These are phyloP conservation scores for Bimuria novae-zelandiae DNA, from an alignment of 2,329 filamentous ascomycete species.

Conservation along the genomic window DNA sequence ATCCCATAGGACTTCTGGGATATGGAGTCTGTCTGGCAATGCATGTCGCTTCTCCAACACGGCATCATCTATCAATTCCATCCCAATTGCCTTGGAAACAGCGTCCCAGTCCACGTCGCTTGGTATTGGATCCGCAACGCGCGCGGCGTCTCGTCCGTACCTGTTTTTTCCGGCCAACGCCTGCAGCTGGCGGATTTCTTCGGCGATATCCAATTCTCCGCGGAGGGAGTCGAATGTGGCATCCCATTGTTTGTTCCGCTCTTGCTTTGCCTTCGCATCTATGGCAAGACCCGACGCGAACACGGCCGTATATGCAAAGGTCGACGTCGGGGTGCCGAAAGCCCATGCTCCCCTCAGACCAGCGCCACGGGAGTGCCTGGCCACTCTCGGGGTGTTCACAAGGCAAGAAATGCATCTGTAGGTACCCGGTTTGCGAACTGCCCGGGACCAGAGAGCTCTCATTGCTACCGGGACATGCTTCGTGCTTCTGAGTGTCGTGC, in stretches of 20 bases:
- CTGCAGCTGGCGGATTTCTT: conserved; percentile 18
- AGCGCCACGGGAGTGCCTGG: conserved; percentile 57
- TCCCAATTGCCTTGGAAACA: conserved; percentile 24
- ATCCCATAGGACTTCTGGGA: conserved; percentile 28
- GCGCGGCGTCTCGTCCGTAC: conserved; percentile 4
- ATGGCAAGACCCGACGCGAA: conserved; percentile 67
- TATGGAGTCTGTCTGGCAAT: conserved; percentile 16
- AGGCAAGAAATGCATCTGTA: conserved; percentile 68
- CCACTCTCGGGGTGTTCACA: conserved; percentile 53
- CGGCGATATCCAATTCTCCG: conserved; percentile 5
- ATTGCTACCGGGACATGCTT: conserved; percentile 56
- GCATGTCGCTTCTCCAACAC: conserved; percentile 20
- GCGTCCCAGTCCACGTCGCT: conserved; percentile 29
- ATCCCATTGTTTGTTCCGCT: conserved; percentile 65
- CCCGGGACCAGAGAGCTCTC: conserved; percentile 71
- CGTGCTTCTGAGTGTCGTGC: conserved; percentile 1
- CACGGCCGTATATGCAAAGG: conserved; percentile 69
- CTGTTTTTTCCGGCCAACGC: not conserved
- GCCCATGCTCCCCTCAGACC: conserved; percentile 57
- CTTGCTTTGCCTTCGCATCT: conserved; percentile 65
- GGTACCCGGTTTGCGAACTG: conserved; percentile 63
- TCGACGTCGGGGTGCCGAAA: conserved; percentile 61
- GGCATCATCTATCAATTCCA: conserved; percentile 31
- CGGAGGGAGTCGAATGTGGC: conserved; percentile 61
- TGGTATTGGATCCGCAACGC: conserved; percentile 19